phyloP scores from a whole-genome alignment of 495 filamentous ascomycete genomes.

The Daldinia caldariorum region DNA sequence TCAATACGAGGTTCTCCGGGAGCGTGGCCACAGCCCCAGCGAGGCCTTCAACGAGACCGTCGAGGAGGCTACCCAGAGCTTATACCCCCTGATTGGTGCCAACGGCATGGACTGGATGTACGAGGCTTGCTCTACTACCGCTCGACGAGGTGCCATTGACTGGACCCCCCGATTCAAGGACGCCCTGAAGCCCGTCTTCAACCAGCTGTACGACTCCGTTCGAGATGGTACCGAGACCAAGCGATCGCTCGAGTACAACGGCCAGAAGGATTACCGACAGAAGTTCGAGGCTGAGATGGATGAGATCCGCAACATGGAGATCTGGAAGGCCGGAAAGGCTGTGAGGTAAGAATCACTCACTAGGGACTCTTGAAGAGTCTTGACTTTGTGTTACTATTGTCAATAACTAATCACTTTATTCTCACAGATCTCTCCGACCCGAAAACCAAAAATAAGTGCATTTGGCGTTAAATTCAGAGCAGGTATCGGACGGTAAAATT shows the following conservation, averaged over 20 bases:
- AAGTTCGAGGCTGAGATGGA: constrained; percentile 96
- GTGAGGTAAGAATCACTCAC: constrained; percentile 70
- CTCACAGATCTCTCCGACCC: constrained; percentile 76
- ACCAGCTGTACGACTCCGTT: constrained; percentile 92
- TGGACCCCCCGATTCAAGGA: constrained; percentile 96
- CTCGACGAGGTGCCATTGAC: constrained; percentile 97
- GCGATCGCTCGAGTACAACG: constrained; percentile 94
- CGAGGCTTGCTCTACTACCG: constrained; percentile 98
- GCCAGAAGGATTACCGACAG: constrained; percentile 91
- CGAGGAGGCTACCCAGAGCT: constrained; percentile 96
- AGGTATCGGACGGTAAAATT: constrained; percentile 37
- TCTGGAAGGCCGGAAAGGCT: constrained; percentile 98
- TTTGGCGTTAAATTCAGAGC: constrained; percentile 32
- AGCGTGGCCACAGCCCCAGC: constrained; percentile 94
- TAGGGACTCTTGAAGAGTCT: background rate
- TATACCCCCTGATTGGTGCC: constrained; percentile 95
- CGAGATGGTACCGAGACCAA: constrained; percentile 89
- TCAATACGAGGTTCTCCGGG: constrained; percentile 99
- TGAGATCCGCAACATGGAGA: constrained; percentile 95
- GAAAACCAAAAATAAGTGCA: constrained; percentile 86
- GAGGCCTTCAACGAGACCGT: constrained; percentile 99
- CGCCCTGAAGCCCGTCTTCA: constrained; percentile 97
- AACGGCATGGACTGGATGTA: constrained; percentile 99
- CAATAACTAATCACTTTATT: constrained; percentile 41
- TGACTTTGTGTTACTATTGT: background rate